Base-by-base conservation (phyloP, 768 basidiomycete genomes). In the Pleurotus ostreatus region DNA sequence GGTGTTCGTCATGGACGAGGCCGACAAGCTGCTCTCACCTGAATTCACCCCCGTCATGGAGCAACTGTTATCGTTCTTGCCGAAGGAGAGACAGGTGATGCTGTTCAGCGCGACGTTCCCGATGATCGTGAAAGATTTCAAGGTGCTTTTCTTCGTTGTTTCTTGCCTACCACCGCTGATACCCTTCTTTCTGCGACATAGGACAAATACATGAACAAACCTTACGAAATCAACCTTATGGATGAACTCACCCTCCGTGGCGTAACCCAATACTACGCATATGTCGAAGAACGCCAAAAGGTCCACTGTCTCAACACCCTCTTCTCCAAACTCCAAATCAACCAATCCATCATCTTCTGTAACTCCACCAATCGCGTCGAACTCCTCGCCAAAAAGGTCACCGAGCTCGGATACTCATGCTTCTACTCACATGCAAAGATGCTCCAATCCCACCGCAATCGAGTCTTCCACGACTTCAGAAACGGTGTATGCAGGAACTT, bases 371-470 rank as follows among this genome's bases (percentile, higher is more conserved):
- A 98, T 79, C 94, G 96, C 57, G 96, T 99, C 76, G 96, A 99
- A 75, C 89, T 99, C 47, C 83, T 99, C 64, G 96, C 96, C 59
- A 98, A 98, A 78, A 99, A 99, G 77, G 94, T 99, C 64, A 99
- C 96, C 11, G 97, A 99, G 67, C 88, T 98, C 53, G 96, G 96
- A 61, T 99, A 98, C 71, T 99, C 96, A 44, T 99, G 96, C 79
- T 99, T 99, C 85, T 99, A 97, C 80, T 98, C 96, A 49, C 96
- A 99, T 71, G 96, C 96, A 53, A 96, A 95, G 78, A 99, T 99
- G 96, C 86, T 98, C 12, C 96, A 99, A 75, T 88, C 90, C 30
- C 94, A 98, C 74, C 93, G 96, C 59, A 99, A 99, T 74, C 92
- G 96, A 68, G 96, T 99, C 63, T 99, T 99, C 84, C 96, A 99